Conservation (phyloP, 106 monocot species). For the Iris macrosiphon region DNA sequence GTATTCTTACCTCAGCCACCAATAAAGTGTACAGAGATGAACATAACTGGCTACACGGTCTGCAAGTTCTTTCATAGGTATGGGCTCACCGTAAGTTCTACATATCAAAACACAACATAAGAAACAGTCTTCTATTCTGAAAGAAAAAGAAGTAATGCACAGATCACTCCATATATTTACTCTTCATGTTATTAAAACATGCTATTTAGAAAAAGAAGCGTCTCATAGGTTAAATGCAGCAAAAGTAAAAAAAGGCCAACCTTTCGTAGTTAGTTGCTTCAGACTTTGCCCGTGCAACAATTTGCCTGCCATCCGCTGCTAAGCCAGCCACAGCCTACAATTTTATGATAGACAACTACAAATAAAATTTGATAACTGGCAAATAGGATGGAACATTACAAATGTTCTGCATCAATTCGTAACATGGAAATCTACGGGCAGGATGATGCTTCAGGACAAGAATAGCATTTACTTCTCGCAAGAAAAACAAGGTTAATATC, state of each 20-base stretch:
- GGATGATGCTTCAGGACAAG: no score
- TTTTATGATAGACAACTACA: no score
- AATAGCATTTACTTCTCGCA: no score
- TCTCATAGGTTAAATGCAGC: no score
- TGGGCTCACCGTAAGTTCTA: conserved; percentile 94
- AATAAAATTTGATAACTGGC: no score
- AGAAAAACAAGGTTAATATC: no score
- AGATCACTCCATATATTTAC: no score
- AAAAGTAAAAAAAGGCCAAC: conserved; percentile 17
- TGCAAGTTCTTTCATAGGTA: conserved; percentile 95
- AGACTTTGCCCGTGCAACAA: conserved; percentile 74
- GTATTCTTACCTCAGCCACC: conserved; percentile 85
- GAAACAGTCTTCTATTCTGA: background rate
- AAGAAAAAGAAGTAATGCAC: background rate
- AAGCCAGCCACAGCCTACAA: conserved; percentile 62
- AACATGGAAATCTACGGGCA: no score
- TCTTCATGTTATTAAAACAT: no score
- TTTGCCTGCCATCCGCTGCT: conserved; percentile 80
- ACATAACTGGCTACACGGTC: conserved; percentile 99
- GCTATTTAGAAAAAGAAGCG: no score
- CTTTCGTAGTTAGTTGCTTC: conserved; percentile 71
- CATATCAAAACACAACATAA: conserved; percentile 3
- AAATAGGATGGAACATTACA: no score
- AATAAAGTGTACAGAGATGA: conserved; percentile 98
- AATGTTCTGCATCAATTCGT: no score